phyloP scores from a whole-genome alignment of 1,284 basidiomycete species.

The Boletus smithii region DNA sequence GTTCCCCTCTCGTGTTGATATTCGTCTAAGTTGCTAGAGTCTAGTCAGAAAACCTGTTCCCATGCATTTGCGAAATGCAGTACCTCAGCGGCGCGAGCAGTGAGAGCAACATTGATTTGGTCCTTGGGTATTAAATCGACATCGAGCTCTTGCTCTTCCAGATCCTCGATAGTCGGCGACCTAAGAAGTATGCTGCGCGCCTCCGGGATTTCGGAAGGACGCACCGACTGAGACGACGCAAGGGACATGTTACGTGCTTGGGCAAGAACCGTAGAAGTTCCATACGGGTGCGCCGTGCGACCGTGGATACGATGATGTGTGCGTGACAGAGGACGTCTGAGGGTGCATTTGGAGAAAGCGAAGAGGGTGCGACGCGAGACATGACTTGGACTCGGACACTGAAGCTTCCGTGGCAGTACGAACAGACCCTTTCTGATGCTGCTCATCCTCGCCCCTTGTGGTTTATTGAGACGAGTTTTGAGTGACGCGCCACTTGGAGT shows the following conservation, averaged over 20 bases:
- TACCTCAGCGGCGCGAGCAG: conserved; percentile 71
- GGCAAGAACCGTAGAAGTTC: neutral
- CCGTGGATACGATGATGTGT: no score
- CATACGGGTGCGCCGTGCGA: no score
- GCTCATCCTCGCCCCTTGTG: no score
- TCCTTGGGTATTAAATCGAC: conserved; percentile 47
- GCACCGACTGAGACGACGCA: no score
- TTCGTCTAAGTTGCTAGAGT: conserved; percentile 60
- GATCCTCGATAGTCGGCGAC: conserved; percentile 44
- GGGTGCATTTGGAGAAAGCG: no score
- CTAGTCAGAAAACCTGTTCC: neutral
- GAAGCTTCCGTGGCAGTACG: no score
- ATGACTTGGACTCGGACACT: no score
- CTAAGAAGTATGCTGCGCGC: conserved; percentile 13
- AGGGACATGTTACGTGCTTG: conserved; percentile 6
- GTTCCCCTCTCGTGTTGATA: conserved; percentile 57
- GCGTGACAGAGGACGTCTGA: no score
- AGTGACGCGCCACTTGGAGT: no score
- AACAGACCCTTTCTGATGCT: no score
- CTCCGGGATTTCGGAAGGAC: conserved; percentile 2
- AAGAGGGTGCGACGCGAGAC: neutral
- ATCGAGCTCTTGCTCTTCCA: conserved; percentile 54
- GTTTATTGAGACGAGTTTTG: no score
- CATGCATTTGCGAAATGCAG: neutral
- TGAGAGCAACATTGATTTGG: conserved; percentile 51